These are phyloP conservation scores for Sphaerulina populicola DNA, from an alignment of 2,329 filamentous ascomycete species.

Conservation along the genomic window DNA sequence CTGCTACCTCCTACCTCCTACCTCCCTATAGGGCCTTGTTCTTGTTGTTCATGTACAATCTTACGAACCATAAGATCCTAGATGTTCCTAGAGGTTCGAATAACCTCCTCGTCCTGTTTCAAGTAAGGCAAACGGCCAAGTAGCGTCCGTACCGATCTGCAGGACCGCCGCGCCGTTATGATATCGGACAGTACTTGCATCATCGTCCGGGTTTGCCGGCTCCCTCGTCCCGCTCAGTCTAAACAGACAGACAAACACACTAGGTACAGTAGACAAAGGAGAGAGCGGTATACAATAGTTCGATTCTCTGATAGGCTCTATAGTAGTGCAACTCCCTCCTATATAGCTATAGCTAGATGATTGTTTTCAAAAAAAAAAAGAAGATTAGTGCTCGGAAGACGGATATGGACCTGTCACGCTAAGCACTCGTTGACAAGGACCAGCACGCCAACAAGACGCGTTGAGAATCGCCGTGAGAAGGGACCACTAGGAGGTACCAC, in stretches of 20 bases:
- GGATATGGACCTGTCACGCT: background rate
- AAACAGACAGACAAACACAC: background rate
- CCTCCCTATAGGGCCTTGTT: no score
- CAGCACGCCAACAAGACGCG: background rate
- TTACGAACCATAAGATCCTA: no score
- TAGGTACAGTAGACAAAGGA: no score
- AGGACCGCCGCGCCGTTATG: constrained; percentile 2
- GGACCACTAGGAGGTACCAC: no score
- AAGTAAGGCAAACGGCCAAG: background rate
- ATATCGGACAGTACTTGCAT: background rate
- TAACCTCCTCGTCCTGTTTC: constrained; percentile 4
- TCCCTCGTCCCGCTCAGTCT: background rate
- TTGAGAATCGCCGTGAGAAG: constrained; percentile 9
- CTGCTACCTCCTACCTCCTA: no score
- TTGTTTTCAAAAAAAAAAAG: no score
- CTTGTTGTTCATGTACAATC: no score
- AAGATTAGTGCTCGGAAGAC: no score
- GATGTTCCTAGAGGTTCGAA: background rate
- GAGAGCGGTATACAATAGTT: no score
- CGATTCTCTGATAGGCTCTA: no score
- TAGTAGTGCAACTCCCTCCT: no score
- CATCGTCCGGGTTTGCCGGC: background rate
- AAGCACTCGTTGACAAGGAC: constrained; percentile 2
- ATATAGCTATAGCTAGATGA: no score
- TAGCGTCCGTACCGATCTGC: constrained; percentile 2